A percentile compares a stretch with the other conserved stretches of the same genome.
Evolutionary conservation across 257 asterid species (phyloP).

Genomic region (Ballota nigra): DNA sequence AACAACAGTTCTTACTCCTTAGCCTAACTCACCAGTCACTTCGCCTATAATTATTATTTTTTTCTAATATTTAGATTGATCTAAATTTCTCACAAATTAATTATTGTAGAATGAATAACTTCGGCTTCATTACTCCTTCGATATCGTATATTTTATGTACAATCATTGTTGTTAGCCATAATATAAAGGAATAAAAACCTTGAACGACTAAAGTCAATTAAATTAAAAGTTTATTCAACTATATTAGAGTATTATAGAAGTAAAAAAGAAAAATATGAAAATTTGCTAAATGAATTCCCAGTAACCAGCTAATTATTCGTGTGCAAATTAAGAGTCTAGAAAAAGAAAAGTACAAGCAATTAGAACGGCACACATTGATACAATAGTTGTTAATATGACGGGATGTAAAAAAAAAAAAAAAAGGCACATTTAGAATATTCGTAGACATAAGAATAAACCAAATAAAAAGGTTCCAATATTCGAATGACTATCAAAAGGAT

Average conservation of each 20-base stretch:
- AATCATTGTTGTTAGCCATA: neutral
- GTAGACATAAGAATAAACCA: constrained; percentile 15
- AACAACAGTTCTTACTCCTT: no score
- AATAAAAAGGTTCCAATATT: constrained; percentile 14
- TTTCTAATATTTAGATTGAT: no score
- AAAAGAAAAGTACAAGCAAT: neutral
- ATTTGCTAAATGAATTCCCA: neutral
- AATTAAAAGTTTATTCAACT: neutral
- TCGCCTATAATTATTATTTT: no score
- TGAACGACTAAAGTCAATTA: neutral
- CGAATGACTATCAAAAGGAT: constrained; percentile 17
- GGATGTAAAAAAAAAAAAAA: no score
- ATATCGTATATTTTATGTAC: no score
- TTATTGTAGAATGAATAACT: no score
- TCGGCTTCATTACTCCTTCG: no score
- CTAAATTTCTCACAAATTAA: no score
- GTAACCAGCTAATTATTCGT: neutral
- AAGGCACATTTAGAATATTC: constrained; percentile 32
- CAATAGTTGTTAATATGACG: neutral
- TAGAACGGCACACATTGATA: no score
- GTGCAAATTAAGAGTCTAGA: neutral
- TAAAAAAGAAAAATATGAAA: no score
- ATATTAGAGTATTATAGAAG: neutral
- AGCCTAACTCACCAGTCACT: no score
- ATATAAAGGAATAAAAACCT: neutral